A percentile compares a stretch with the other conserved stretches of the same genome.
Evolutionary conservation across 257 asterid genomes (phyloP).

Genomic region (Fraxinus pennsylvanica): DNA sequence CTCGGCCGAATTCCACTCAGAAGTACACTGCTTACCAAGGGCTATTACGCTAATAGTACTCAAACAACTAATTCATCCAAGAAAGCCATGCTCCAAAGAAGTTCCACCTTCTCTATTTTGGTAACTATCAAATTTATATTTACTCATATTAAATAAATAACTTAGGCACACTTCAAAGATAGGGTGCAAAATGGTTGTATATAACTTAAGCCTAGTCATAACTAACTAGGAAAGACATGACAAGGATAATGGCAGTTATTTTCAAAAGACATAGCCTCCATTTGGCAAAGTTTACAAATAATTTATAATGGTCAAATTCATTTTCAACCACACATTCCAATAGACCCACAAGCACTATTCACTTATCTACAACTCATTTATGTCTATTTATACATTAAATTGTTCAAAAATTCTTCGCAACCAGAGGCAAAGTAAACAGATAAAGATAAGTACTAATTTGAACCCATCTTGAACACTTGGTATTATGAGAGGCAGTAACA

Average conservation of each 20-base stretch:
- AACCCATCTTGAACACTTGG: neutral
- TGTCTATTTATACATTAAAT: too few relatives aligned
- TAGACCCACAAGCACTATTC: too few relatives aligned
- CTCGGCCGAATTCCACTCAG: neutral
- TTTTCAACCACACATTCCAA: too few relatives aligned
- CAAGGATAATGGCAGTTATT: neutral
- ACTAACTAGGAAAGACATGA: neutral
- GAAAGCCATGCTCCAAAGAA: neutral
- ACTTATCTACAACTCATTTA: too few relatives aligned
- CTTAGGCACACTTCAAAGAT: neutral
- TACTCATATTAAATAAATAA: neutral
- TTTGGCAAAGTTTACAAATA: too few relatives aligned
- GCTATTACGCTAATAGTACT: neutral
- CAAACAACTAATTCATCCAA: neutral
- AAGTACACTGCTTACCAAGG: neutral
- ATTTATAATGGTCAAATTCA: too few relatives aligned
- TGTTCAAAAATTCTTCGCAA: too few relatives aligned
- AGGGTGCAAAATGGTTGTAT: neutral
- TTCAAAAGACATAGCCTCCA: neutral
- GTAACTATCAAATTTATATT: neutral
- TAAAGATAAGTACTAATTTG: neutral
- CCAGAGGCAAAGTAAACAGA: neutral
- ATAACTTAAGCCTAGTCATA: neutral
- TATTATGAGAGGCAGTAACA: conserved; percentile 7
- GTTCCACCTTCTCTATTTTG: neutral